Evolutionary conservation across 306 rosid genomes (phyloP).

Genomic region (Cucumis hystrix): DNA sequence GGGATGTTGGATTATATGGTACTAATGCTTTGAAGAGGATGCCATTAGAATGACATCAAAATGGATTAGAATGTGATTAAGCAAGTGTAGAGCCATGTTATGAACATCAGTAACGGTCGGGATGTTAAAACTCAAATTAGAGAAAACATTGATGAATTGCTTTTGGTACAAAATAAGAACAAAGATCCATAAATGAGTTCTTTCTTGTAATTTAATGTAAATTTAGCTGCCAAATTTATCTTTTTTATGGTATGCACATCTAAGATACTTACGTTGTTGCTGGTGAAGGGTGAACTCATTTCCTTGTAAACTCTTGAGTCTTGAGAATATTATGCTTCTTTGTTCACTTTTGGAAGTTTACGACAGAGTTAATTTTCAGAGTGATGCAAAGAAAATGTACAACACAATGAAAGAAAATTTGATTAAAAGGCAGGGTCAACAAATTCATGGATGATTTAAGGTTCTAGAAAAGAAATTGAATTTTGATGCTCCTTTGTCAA

Average conservation of each 20-base stretch:
- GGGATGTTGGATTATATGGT: background rate
- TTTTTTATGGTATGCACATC: background rate
- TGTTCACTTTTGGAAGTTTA: background rate
- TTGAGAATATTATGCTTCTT: background rate
- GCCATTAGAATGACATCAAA: no score
- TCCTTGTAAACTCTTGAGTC: no score
- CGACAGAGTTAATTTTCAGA: slow-evolving; percentile 27
- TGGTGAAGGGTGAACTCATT: no score
- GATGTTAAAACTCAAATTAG: background rate
- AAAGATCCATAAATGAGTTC: background rate
- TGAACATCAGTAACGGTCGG: background rate
- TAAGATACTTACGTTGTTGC: background rate
- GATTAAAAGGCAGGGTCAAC: slow-evolving; percentile 17
- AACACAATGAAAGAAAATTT: slow-evolving; percentile 38
- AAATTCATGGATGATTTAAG: no score
- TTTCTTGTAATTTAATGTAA: background rate
- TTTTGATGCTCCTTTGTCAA: no score
- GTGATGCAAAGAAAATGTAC: slow-evolving; percentile 61
- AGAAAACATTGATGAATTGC: background rate
- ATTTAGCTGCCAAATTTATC: background rate
- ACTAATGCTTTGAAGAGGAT: no score
- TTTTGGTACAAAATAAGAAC: background rate
- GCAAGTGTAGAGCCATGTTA: background rate
- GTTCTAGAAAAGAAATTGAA: no score
- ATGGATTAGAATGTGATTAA: background rate